These are phyloP conservation scores for Tilletia walkeri DNA, from an alignment of 1,284 basidiomycete species.

Conservation along the genomic window DNA sequence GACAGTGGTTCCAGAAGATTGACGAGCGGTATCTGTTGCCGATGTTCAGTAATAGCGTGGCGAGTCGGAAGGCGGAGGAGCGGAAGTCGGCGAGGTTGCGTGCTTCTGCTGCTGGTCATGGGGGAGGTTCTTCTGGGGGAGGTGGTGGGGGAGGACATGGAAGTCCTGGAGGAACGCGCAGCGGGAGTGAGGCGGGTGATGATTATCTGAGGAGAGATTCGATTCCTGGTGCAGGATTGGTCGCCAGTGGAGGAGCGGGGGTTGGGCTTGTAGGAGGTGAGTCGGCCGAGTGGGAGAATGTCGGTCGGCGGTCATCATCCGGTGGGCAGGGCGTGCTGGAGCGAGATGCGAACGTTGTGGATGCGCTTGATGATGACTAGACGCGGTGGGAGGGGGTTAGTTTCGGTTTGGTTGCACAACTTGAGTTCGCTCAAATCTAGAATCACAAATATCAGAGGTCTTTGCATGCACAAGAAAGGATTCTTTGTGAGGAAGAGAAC, in stretches of 20 bases:
- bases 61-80: slow-evolving; percentile 56
- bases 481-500: not conserved
- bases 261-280: not conserved
- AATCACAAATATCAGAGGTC: too few relatives aligned
- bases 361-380: not conserved
- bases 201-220: not conserved
- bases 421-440: too few relatives aligned
- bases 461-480: too few relatives aligned
- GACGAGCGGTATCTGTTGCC: slow-evolving; percentile 93
- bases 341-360: slow-evolving; percentile 3
- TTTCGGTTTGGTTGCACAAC: too few relatives aligned
- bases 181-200: slow-evolving; percentile 4
- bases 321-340: slow-evolving; percentile 6
- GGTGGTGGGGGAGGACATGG: not conserved
- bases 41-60: slow-evolving; percentile 76
- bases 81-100: slow-evolving; percentile 35
- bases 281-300: slow-evolving; percentile 15
- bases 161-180: slow-evolving; percentile 4
- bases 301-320: not conserved
- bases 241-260: not conserved
- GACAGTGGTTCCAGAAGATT: slow-evolving; percentile 91
- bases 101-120: not conserved
- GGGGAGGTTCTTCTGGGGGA: not conserved
- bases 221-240: not conserved
- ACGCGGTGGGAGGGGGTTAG: too few relatives aligned